A percentile compares a stretch with the other conserved stretches of the same genome.
Evolutionary conservation across 2,329 filamentous ascomycete species (phyloP).

Genomic region (Hirsutella minnesotensis): DNA sequence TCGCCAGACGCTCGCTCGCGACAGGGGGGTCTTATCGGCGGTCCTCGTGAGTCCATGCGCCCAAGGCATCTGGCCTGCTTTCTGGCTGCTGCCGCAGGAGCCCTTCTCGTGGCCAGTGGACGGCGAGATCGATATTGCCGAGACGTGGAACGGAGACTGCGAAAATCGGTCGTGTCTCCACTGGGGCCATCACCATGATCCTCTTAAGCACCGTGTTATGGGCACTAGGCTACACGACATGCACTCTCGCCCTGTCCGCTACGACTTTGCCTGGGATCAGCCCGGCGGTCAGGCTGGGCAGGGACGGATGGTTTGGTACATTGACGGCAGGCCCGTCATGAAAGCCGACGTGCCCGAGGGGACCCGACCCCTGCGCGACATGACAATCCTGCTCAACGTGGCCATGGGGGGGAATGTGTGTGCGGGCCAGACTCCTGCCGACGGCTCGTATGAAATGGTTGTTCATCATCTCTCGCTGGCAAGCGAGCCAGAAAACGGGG

Average conservation of each 20-base stretch:
- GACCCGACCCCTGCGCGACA: constrained; percentile 42
- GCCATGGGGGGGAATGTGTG: constrained; percentile 52
- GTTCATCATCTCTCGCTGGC: constrained; percentile 39
- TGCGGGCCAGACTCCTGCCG: constrained; percentile 33
- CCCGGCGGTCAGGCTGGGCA: constrained; percentile 28
- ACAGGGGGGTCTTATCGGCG: constrained; percentile 40
- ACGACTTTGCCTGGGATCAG: constrained; percentile 44
- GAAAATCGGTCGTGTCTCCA: constrained; percentile 46
- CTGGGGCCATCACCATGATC: constrained; percentile 45
- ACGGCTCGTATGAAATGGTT: constrained; percentile 45
- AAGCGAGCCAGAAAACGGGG: constrained; percentile 37
- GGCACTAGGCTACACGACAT: constrained; percentile 38
- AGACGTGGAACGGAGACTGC: constrained; percentile 47
- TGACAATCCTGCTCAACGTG: constrained; percentile 45
- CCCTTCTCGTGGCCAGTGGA: constrained; percentile 48
- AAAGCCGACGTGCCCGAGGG: constrained; percentile 39
- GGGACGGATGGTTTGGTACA: constrained; percentile 44
- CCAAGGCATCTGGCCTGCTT: constrained; percentile 47
- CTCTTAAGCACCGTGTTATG: constrained; percentile 42
- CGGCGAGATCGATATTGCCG: constrained; percentile 48
- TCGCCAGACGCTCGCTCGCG: constrained; percentile 35
- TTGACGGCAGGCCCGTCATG: constrained; percentile 46
- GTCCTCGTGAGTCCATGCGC: constrained; percentile 40
- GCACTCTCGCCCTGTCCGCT: constrained; percentile 32
- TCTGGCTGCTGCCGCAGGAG: constrained; percentile 47